phyloP scores from a whole-genome alignment of 345 rosid species.

The Orychophragmus violaceus region DNA sequence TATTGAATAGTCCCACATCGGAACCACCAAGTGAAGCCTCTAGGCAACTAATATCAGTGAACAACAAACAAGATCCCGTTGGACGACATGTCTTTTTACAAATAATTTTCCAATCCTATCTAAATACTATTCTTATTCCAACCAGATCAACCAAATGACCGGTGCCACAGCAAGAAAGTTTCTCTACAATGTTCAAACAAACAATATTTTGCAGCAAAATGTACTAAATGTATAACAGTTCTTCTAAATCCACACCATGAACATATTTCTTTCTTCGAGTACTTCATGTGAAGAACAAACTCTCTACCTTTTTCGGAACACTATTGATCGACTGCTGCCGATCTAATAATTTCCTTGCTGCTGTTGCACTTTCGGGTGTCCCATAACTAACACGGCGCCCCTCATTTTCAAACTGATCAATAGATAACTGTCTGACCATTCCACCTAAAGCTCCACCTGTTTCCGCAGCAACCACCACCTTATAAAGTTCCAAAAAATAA shows the following conservation, averaged over 20 bases:
- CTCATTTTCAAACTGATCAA: constrained; percentile 97
- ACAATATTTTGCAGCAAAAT: background rate
- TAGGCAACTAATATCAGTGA: background rate
- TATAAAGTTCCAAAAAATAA: constrained; percentile 17
- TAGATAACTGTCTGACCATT: constrained; percentile 92
- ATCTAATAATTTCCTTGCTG: constrained; percentile 93
- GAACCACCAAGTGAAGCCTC: background rate
- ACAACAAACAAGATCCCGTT: background rate
- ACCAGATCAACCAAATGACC: background rate
- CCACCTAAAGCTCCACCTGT: constrained; percentile 98
- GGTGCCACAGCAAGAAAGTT: background rate
- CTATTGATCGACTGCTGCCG: constrained; percentile 93
- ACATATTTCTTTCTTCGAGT: background rate
- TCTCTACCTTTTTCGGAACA: constrained; percentile 84
- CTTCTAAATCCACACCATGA: background rate
- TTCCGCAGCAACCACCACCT: constrained; percentile 99
- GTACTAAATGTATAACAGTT: background rate
- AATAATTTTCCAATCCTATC: background rate
- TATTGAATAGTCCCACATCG: background rate
- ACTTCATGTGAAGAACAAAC: background rate
- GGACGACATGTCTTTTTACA: background rate
- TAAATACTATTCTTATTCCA: background rate
- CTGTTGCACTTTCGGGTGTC: constrained; percentile 87
- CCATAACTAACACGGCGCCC: constrained; percentile 96
- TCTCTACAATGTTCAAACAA: background rate